Conservation (phyloP, 2,329 filamentous ascomycete genomes). For the Ophiostoma fasciatum region DNA sequence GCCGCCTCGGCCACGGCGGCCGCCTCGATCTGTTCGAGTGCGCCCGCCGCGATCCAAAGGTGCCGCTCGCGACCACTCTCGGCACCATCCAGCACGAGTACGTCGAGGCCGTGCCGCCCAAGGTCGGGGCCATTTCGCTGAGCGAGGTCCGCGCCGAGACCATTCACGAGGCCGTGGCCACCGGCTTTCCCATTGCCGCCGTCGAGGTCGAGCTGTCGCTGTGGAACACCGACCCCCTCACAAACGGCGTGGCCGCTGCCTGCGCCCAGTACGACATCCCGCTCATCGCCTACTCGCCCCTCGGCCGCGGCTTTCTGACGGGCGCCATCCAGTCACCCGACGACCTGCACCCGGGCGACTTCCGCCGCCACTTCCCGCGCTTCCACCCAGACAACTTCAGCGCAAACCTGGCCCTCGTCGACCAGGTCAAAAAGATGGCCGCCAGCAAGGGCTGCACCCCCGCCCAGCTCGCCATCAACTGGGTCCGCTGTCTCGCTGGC, state of each 20-base stretch:
- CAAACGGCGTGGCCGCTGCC: conserved; percentile 21
- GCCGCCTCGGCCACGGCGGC: conserved; percentile 27
- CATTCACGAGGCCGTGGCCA: conserved; percentile 30
- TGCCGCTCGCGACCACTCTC: conserved; percentile 29
- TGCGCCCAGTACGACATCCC: conserved; percentile 25
- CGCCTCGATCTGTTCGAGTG: conserved; percentile 42
- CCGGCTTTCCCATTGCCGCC: conserved; percentile 30
- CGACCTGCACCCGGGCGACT: conserved; percentile 27
- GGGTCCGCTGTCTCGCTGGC: conserved; percentile 30
- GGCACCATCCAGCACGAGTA: conserved; percentile 30
- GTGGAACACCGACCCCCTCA: conserved; percentile 25
- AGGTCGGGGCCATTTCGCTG: conserved; percentile 24
- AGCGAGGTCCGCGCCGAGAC: conserved; percentile 32
- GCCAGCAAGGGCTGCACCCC: conserved; percentile 31
- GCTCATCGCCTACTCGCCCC: conserved; percentile 25
- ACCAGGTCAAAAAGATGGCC: conserved; percentile 30
- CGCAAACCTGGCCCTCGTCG: conserved; percentile 34
- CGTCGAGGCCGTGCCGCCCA: conserved; percentile 19
- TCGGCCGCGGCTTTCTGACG: conserved; percentile 24
- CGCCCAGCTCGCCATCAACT: conserved; percentile 39
- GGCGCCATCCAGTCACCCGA: conserved; percentile 24
- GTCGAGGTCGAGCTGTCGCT: conserved; percentile 39
- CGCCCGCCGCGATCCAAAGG: conserved; percentile 37
- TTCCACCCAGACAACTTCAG: conserved; percentile 35
- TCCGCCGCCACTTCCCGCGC: conserved; percentile 28